Evolutionary conservation across 1,284 basidiomycete species (phyloP).

Genomic region (Clitocybe nebularis): DNA sequence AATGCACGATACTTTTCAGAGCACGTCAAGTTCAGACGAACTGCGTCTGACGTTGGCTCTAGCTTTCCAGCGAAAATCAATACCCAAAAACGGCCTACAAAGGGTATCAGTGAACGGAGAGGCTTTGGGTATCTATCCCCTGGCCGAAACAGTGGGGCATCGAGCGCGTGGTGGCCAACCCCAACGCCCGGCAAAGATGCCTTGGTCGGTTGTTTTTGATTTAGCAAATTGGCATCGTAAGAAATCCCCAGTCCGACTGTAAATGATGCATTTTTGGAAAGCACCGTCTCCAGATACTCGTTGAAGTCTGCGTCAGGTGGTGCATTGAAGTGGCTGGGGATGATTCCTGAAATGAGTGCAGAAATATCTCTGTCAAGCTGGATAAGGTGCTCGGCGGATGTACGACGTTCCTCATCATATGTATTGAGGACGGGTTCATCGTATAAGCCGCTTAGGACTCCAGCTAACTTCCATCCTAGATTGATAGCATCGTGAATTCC

Average conservation of each 20-base stretch:
- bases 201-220: background rate
- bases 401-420: background rate
- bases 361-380: constrained; percentile 1
- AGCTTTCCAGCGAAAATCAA: background rate
- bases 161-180: background rate
- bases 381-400: background rate
- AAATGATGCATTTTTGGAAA: background rate
- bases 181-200: background rate
- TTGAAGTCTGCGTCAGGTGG: background rate
- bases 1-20: background rate
- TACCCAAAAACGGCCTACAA: background rate
- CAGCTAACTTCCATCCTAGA: background rate
- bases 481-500: background rate
- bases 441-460: background rate
- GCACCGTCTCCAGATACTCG: background rate
- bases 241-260: background rate
- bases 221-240: background rate
- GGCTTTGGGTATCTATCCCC: background rate
- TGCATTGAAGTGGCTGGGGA: background rate
- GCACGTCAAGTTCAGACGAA: background rate
- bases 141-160: background rate
- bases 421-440: background rate
- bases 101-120: background rate
- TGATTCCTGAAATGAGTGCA: background rate
- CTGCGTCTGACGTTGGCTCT: background rate